Base-by-base conservation (phyloP, 176 grass and related monocot species). In the Aegilops bicornis region DNA sequence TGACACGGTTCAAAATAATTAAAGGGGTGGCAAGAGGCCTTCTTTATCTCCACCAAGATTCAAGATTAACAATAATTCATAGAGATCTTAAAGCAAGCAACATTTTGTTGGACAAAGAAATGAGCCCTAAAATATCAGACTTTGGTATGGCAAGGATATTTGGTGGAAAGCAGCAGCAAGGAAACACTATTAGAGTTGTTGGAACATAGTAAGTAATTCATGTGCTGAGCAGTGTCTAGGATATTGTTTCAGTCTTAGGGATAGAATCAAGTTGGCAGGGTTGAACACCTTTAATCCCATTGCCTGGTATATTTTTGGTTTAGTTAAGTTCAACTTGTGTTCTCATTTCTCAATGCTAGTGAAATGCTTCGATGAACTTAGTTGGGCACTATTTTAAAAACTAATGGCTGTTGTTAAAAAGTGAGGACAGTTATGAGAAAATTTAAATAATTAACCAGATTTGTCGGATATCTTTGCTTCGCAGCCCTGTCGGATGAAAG, bases 41-140 rank as follows among this genome's bases (percentile, higher is more conserved):
- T 66, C 69, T 92, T 62, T 92, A 92, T 85, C 76, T 90, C 13
- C 91, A 90, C 42, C 80, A 81, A 39, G 87, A 92, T 81, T 90
- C 91, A 83, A 92, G 84, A 73, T 16, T 87, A 15, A 90, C 39
- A 3, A 87, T 92, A 87, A 36, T 87, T 63, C 77, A 80, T 73
- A 71, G 85, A 48, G 85, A 87, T 73, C 61, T 90, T 17, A 92
- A 92, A 69, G 62, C 84, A 68, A 81, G 87, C 65, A 92, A 92
- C 40, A 62, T 90, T n/a, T 82, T 92, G 66, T 81, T 92, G 22
- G 91, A 92, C 32, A 14, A 33, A 6, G 33, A 87, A 13, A 86
- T 92, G 61, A 87, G 2, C 10, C 75, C 87, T 4, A 92, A 92
- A 61, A 92, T 92, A 76, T 92, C 87, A 23, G 87, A 92, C 65